These are phyloP conservation scores for Pistacia integerrima DNA, from an alignment of 345 rosid species.

Conservation along the genomic window DNA sequence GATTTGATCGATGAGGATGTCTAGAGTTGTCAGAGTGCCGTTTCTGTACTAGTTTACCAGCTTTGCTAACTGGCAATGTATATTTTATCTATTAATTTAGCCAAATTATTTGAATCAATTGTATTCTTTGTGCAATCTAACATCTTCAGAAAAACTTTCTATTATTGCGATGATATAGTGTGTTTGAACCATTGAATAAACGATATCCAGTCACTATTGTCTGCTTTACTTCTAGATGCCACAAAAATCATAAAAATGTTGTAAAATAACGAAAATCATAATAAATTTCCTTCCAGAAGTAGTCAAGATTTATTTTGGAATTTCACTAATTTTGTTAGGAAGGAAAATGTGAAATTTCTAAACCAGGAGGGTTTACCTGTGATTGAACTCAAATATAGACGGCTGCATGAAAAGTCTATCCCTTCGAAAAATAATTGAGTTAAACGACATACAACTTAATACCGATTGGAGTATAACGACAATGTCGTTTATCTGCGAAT, in stretches of 20 bases:
- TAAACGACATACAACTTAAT: background rate
- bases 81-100: too few relatives aligned
- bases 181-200: too few relatives aligned
- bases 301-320: too few relatives aligned
- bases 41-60: background rate
- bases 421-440: too few relatives aligned
- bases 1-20: background rate
- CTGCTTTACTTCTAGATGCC: too few relatives aligned
- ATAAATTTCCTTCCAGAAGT: too few relatives aligned
- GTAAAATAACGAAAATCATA: background rate
- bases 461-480: background rate
- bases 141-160: background rate
- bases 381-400: too few relatives aligned
- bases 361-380: too few relatives aligned
- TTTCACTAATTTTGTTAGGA: too few relatives aligned
- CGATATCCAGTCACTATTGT: too few relatives aligned
- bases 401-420: background rate
- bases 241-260: background rate
- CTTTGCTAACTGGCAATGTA: background rate
- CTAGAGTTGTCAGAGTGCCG: background rate
- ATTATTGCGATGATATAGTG: too few relatives aligned
- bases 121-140: background rate
- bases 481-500: slow-evolving; percentile 2
- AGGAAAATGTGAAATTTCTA: too few relatives aligned
- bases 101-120: background rate